Evolutionary conservation across 169 alveolate species (phyloP), one percentile per base, ranked within the genome.

Genomic region (Plasmodium relictum): DNA sequence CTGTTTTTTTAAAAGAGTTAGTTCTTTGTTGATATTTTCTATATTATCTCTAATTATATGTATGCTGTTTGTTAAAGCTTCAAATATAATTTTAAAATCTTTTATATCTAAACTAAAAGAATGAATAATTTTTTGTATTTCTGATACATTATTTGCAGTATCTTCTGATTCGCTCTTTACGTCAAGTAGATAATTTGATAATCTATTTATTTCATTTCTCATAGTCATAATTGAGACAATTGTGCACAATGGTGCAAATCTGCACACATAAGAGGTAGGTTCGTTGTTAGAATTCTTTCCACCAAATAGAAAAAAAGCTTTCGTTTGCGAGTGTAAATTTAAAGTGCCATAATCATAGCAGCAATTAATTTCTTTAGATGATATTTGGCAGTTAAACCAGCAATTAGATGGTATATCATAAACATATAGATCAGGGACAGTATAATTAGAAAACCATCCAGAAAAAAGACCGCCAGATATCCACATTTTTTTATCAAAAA

Each of bases 341-440:
- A 85, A 85, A 12, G 92, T 68, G 58, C 92, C 92, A 85, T 70
- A 85, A 70, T 85, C 92, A 72, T 85, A 85, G 59, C 92, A 85
- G 44, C 61, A 56, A 22, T 85, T 73, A 14, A 85, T 85, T 12
- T 85, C 68, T 44, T 85, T 85, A 26, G 92, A 85, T 45, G 92
- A 72, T 58, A 85, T 62, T 16, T 85, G 85, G 59, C 92, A 85
- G 22, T 69, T 44, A 70, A 85, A 85, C 92, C 92, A 85, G 69
- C 92, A 85, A 85, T 85, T 85, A 22, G 92, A 69, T 12, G 92
- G 92, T 31, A 85, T 71, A 56, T 85, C 92, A 70, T 85, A 85
- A 56, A 85, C 92, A 59, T 85, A 85, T 54, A 85, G 69, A 59
- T 85, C 92, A 0, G 92, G 92, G 14, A 85, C 70, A 48, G 76